These are phyloP conservation scores for Aureobasidium vineae DNA, from an alignment of 2,329 filamentous ascomycete species.

Conservation along the genomic window DNA sequence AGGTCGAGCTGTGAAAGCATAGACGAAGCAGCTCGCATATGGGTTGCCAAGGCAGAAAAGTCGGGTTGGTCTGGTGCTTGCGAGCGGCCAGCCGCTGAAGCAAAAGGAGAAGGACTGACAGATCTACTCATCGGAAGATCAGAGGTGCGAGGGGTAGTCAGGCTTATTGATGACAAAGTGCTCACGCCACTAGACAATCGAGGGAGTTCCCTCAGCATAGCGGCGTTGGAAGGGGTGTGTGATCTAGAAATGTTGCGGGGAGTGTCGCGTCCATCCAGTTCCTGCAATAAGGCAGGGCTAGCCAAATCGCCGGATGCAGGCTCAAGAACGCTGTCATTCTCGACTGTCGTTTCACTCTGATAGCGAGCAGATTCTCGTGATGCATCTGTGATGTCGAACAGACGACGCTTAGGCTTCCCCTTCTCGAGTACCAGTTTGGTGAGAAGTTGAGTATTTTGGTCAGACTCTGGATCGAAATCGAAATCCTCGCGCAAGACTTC, in stretches of 20 bases:
- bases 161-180: conserved; percentile 59
- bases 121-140: conserved; percentile 67
- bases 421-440: conserved; percentile 66
- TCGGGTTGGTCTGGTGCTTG: conserved; percentile 69
- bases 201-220: conserved; percentile 42
- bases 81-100: conserved; percentile 57
- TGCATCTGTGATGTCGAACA: conserved; percentile 60
- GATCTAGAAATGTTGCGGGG: conserved; percentile 29
- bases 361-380: conserved; percentile 49
- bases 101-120: conserved; percentile 62
- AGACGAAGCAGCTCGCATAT: conserved; percentile 83
- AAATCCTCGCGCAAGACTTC: conserved; percentile 81
- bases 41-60: conserved; percentile 77
- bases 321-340: conserved; percentile 75
- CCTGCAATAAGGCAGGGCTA: conserved; percentile 66
- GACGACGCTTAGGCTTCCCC: conserved; percentile 53
- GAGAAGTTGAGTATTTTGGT: conserved; percentile 67
- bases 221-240: conserved; percentile 28
- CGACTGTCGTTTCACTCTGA: conserved; percentile 42
- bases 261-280: conserved; percentile 52
- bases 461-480: conserved; percentile 72
- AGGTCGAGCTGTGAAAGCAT: conserved; percentile 83
- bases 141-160: conserved; percentile 66
- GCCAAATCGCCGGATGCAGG: conserved; percentile 76
- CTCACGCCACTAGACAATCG: conserved; percentile 62